Evolutionary conservation across 139 green algal species (phyloP), one percentile per base, ranked within the genome.

Genomic region (Chlorella ohadii): DNA sequence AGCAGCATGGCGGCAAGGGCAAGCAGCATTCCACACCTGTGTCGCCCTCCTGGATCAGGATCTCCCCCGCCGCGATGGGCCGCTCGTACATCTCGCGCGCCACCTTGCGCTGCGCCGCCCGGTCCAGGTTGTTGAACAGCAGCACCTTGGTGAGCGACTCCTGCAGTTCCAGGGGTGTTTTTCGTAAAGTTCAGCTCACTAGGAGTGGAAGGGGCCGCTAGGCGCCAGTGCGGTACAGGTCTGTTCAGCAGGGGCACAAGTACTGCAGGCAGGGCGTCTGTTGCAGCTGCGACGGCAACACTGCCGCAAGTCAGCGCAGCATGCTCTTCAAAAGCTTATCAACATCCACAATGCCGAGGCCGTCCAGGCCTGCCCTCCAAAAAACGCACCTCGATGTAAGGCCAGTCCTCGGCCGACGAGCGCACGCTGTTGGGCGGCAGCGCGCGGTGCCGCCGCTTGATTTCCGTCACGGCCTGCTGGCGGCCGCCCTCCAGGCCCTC

Each of bases 31-130:
- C 51, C 44, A 51, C 41, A 78, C 51, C 89, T 23, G 87, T 95
- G 87, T 98, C 96, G 19, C 95, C 96, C 87, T 98, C 94, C 65
- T 95, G 94, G 90, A 98, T 98, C 33, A 99, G 89, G 59, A 99
- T 98, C 71, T 99, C 96, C 4, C 93, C 93, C 2, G 88, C 88
- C 0, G 64, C 65, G 9, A 95, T 85, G 39, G 73, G 75, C 23
- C 86, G 83, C 83, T 92, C 91, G 23, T 93, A 94, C 87, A 91
- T 94, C 57, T 75, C 44, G 4, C 67, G 72, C 66, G 84, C 86
- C 27, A 85, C 56, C 36, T 61, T 85, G 56, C 55, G 70, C 55
- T 97, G 93, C n/a, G 93, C 33, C 16, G 59, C 74, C 3, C 78
- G 15, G 28, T 97, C 94, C 64, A 97, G 86, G 55, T 93, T 90